Evolutionary conservation across 1,284 basidiomycete species (phyloP), one percentile per base, ranked within the genome.

Genomic region (Ceraceosorus bombacis): DNA sequence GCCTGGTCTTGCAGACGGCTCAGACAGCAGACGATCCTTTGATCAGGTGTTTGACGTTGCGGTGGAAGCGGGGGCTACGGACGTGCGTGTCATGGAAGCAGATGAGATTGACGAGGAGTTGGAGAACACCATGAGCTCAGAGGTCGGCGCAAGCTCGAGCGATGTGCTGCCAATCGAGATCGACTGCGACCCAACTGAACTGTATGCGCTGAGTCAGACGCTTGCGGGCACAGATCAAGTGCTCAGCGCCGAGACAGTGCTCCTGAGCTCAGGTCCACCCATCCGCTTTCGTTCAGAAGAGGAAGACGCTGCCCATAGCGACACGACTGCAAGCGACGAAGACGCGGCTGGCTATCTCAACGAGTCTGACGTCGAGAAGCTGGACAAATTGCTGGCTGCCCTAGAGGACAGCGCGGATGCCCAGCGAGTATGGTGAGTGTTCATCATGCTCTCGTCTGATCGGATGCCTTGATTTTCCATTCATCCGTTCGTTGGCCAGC

Each of bases 51-150:
- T 63, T 15, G 50, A 58, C 41, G 57, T 46, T 12, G 54, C 58
- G 17, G 49, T 59, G 2, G 59, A 65, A 38, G 40, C 41, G 50
- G 56, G 56, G 5, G 56, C 56, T 6, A 51, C 51, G 53, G 58
- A 69, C 57, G 60, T 69, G 2, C 56, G 51, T 37, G 60, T 61
- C 49, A 63, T 63, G 56, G 59, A 65, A 50, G 66, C 62, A 1
- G 58, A 41, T 2, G 65, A 60, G 27, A 58, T 54, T 4, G 65
- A 67, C 49, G 69, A 65, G 40, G 67, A 66, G 51, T 65, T 60
- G 39, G 65, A 67, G 46, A 63, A 59, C 51, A 51, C 58, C 59
- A 46, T 38, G 13, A 36, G 64, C 53, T 13, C 51, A 63, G 56
- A 54, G 13, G 15, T 53, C 56, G 5, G 63, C 43, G 40, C n/a